These are phyloP conservation scores for Camelina laxa DNA, from an alignment of 345 rosid genomes.

Conservation along the genomic window DNA sequence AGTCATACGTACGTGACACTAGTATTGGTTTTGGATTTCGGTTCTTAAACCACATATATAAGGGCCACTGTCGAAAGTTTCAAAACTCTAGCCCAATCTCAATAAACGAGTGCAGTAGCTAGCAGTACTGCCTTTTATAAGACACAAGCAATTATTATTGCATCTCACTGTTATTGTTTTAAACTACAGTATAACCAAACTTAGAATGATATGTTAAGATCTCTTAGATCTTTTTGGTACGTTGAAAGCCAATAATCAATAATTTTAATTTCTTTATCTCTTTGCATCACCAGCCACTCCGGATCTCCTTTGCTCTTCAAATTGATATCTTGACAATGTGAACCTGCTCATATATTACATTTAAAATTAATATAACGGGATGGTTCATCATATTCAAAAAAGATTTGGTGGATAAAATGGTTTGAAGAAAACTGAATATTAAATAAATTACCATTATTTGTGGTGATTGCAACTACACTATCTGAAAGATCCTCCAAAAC, in stretches of 20 bases:
- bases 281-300: conserved; percentile 50
- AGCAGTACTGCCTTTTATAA: too few species aligned
- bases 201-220: conserved; percentile 29
- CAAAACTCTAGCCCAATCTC: too few species aligned
- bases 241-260: conserved; percentile 50
- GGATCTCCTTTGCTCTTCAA: conserved; percentile 41
- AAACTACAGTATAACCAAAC: neutral
- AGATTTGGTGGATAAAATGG: neutral
- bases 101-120: too few species aligned
- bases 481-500: conserved; percentile 53
- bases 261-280: conserved; percentile 46
- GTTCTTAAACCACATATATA: too few species aligned
- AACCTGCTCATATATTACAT: conserved; percentile 41
- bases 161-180: too few species aligned
- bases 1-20: too few species aligned
- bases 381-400: neutral
- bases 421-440: neutral
- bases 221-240: conserved; percentile 35
- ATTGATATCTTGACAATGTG: conserved; percentile 49
- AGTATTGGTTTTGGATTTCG: too few species aligned
- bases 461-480: conserved; percentile 47
- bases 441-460: conserved; percentile 36
- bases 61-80: too few species aligned
- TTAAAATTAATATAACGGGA: neutral
- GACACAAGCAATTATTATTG: too few species aligned